Percentiles rank a stretch among this genome's conserved stretches.
These are phyloP conservation scores for Asparagopsis taxiformis DNA, from an alignment of 31 red algal genomes.

Conservation along the genomic window DNA sequence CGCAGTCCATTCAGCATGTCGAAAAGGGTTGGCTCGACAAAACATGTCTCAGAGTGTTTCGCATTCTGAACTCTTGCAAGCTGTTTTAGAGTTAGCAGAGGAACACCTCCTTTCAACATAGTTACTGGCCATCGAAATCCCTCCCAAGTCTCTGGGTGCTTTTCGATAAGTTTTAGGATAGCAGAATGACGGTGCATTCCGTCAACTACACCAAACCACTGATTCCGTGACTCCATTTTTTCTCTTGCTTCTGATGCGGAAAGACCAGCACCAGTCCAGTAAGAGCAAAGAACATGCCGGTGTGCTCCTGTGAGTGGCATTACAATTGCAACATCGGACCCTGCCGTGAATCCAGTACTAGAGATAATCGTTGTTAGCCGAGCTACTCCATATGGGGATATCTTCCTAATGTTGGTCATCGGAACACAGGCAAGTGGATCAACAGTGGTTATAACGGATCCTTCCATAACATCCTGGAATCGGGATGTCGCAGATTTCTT, in stretches of 20 bases:
- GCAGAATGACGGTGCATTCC: neutral
- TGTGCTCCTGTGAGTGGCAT: no score
- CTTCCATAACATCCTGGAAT: neutral
- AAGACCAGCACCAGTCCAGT: no score
- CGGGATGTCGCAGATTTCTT: neutral
- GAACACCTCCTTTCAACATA: neutral
- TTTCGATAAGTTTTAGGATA: neutral
- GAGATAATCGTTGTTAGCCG: neutral
- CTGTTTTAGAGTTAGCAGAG: neutral
- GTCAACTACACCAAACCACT: no score
- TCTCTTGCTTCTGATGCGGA: no score
- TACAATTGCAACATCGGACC: no score
- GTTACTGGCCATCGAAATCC: slow-evolving; percentile 1
- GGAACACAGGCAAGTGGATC: neutral
- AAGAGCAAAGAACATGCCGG: no score
- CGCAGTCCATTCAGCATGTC: neutral
- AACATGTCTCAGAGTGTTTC: neutral
- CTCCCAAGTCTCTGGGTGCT: slow-evolving; percentile 4
- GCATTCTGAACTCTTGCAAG: neutral
- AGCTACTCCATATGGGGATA: neutral
- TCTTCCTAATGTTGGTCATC: neutral
- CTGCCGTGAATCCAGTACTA: neutral
- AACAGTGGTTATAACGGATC: neutral
- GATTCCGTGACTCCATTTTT: no score
- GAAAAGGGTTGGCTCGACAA: slow-evolving; percentile 1